Evolutionary conservation across 2,329 filamentous ascomycete species (phyloP), one percentile per base, ranked within the genome.

Genomic region (Trichoderma sp.): DNA sequence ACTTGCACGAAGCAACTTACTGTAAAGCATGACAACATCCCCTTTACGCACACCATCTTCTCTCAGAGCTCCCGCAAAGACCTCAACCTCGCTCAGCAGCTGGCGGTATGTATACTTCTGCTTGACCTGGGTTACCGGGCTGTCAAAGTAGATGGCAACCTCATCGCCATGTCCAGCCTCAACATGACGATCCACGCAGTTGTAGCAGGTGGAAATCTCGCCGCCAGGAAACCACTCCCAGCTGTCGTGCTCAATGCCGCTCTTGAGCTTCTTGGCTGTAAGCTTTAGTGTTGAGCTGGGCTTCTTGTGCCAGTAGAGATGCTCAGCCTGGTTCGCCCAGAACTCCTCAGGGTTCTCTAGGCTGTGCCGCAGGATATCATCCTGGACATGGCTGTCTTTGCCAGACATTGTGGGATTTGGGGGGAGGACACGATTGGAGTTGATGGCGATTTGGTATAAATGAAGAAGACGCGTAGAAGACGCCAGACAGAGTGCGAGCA

Each of bases 221-320:
- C 95, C 96, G 77, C 91, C 94, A 0, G 94, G 91, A 79, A 97
- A 98, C 96, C 96, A 98, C 77, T 91, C 90, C 95, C 95, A 98
- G 81, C 93, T 91, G 59, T 91, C 88, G 81, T 97, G 92, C 18
- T 87, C 86, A n/a, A 87, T 84, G 74, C 91, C 92, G 78, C 85
- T 89, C 71, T 87, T 84, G 4, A 97, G 86, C 8, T 86, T 90
- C 84, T 94, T 95, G 65, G 88, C 90, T 24, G 87, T 89, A 53
- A 85, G 86, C 3, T 85, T 85, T 27, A 97, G 88, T 0, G 90
- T 89, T 0, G 88, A 86, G 14, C 89, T 89, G 8, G 95, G 95
- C 73, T 90, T 88, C 81, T 91, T 93, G 84, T 97, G 93, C 95
- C 95, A 98, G 83, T 93, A 85, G 4, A 98, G 87, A 27, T 93